Conservation (phyloP, 2,329 filamentous ascomycete genomes). For the Myriangium duriaei region DNA sequence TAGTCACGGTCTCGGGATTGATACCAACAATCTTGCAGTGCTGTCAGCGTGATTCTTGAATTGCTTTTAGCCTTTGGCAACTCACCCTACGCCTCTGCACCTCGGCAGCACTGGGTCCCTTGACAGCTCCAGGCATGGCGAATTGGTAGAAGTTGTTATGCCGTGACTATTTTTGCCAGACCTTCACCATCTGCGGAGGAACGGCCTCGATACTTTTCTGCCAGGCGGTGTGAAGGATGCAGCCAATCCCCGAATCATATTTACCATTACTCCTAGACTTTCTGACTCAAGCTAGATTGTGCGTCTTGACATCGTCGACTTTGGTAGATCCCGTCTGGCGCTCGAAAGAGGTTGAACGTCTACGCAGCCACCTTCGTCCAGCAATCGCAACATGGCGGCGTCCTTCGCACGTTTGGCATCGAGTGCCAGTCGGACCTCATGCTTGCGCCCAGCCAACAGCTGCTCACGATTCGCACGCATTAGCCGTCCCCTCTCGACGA, state of each 20-base stretch:
- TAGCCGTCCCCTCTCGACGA: constrained; percentile 51
- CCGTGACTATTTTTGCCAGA: neutral
- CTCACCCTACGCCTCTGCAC: constrained; percentile 41
- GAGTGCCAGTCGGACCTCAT: constrained; percentile 43
- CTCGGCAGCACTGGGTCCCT: constrained; percentile 34
- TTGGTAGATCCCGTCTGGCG: neutral
- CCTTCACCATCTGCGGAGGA: neutral
- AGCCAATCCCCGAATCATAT: neutral
- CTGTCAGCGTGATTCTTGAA: neutral
- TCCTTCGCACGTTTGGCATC: constrained; percentile 60
- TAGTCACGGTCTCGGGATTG: constrained; percentile 78
- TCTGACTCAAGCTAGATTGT: constrained; percentile 13
- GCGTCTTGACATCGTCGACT: constrained; percentile 27
- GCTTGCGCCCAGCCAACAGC: constrained; percentile 23
- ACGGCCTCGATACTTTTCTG: constrained; percentile 4
- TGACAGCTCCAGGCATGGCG: constrained; percentile 16
- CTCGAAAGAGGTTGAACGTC: no score
- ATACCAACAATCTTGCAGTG: constrained; percentile 67
- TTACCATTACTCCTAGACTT: neutral
- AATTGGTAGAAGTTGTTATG: constrained; percentile 1
- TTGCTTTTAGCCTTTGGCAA: no score
- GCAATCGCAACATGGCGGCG: constrained; percentile 48
- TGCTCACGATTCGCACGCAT: neutral
- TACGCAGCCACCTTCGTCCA: constrained; percentile 9
- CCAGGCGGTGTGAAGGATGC: constrained; percentile 3